phyloP scores from a whole-genome alignment of 805 yeast species.

The Zygosaccharomyces bisporus region DNA sequence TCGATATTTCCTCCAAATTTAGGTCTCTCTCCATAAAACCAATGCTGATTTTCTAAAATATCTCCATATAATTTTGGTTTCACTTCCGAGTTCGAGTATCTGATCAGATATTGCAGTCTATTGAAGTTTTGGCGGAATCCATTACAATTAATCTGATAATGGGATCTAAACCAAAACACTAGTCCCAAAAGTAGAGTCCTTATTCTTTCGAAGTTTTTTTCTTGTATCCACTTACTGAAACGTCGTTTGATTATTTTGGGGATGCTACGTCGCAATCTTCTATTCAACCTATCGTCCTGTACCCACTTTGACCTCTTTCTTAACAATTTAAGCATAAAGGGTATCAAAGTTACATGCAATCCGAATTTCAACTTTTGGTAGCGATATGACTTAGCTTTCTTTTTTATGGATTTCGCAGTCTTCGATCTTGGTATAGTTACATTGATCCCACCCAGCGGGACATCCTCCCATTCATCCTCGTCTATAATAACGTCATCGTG shows the following conservation, averaged over 20 bases:
- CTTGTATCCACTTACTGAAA: conserved; percentile 13
- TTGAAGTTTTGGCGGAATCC: conserved; percentile 28
- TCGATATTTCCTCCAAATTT: conserved; percentile 5
- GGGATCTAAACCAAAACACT: conserved; percentile 26
- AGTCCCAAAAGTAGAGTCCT: conserved; percentile 26
- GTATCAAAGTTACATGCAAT: conserved; percentile 22
- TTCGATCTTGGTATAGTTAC: neutral
- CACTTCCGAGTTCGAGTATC: neutral
- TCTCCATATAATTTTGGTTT: neutral
- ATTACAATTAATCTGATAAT: conserved; percentile 26
- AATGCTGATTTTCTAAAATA: conserved; percentile 14
- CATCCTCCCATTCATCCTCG: conserved; percentile 33
- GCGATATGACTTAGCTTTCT: conserved; percentile 6
- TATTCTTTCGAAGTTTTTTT: conserved; percentile 1
- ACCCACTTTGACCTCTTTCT: conserved; percentile 16
- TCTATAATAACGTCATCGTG: conserved; percentile 7
- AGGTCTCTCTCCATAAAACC: conserved; percentile 25
- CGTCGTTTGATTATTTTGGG: conserved; percentile 26
- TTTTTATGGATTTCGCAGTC: neutral
- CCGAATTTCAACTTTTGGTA: conserved; percentile 18
- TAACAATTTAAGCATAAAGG: conserved; percentile 18
- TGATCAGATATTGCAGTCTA: conserved; percentile 14
- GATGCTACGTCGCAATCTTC: conserved; percentile 22
- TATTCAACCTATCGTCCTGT: conserved; percentile 19
- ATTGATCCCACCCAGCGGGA: conserved; percentile 15